Evolutionary conservation across 768 basidiomycete genomes (phyloP), one percentile per base, ranked within the genome.

Genomic region (Kwoniella sp.): DNA sequence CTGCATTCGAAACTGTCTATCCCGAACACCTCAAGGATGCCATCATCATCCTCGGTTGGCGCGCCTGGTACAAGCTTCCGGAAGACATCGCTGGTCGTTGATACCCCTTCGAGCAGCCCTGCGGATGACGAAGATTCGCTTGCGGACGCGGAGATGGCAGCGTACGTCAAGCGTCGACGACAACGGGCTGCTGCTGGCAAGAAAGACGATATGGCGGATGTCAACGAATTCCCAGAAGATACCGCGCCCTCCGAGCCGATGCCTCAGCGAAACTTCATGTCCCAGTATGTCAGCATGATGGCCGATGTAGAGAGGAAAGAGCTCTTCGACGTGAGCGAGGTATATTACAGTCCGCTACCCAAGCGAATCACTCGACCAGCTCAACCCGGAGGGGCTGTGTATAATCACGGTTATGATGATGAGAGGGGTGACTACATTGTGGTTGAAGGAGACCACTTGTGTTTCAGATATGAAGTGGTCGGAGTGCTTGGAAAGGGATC

Each of bases 371-470:
- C 26, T 9, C 63, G 75, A 57, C 69, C 72, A 17, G 17, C 56
- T 3, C 65, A 69, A 37, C 41, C 73, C 2, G 51, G 60, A 30
- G 72, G 73, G 4, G 57, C 45, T 23, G 63, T 58, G 83, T 90
- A 93, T 80, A 99, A 99, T 80, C 87, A 90, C 75, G 91, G 96
- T 29, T 99, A 94, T 73, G 96, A 99, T 77, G 96, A 99, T 78
- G 96, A 99, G 29, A 89, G 96, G 31, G 96, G 96, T 34, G 96
- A 99, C 82, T 99, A 99, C 73, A 87, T 89, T 17, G 88, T 98
- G 61, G 87, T 97, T 65, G 85, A 87, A 63, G 88, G 87, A 61
- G 96, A 99, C 79, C 96, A 99, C 82, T 86, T 99, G 56, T 90
- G 91, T 38, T 99, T 91, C 79, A 91, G 96, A n/a, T 99, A 97